These are phyloP conservation scores for Coemansia sp. DNA, from an alignment of 192 early-diverging fungal genomes.

Conservation along the genomic window DNA sequence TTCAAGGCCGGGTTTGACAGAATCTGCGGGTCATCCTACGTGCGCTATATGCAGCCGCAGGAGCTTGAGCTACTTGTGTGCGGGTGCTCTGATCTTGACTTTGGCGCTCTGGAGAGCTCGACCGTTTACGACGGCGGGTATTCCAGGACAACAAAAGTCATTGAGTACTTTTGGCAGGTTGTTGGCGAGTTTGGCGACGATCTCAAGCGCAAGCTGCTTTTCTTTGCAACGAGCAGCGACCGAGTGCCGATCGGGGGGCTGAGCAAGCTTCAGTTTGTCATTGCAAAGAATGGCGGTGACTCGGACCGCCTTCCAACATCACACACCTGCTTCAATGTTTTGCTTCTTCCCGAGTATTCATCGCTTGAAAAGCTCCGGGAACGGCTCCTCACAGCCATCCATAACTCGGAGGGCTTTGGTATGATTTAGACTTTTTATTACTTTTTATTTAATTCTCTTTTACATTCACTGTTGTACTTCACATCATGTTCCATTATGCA, in stretches of 20 bases:
- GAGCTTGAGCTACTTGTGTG: slow-evolving; percentile 89
- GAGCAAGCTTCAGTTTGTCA: slow-evolving; percentile 80
- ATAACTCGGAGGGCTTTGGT: slow-evolving; percentile 80
- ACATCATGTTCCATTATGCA: not conserved
- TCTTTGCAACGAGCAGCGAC: slow-evolving; percentile 91
- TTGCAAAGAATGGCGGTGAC: slow-evolving; percentile 83
- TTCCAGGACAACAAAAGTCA: slow-evolving; percentile 61
- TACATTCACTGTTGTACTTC: not conserved
- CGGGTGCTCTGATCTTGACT: slow-evolving; percentile 82
- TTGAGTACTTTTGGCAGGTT: slow-evolving; percentile 84
- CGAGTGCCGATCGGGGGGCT: slow-evolving; percentile 87
- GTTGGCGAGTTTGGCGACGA: slow-evolving; percentile 80
- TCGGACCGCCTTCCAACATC: slow-evolving; percentile 86
- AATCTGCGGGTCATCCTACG: slow-evolving; percentile 49
- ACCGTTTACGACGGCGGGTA: slow-evolving; percentile 89
- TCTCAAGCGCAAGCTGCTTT: slow-evolving; percentile 82
- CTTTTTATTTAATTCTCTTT: not conserved
- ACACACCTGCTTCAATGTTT: slow-evolving; percentile 91
- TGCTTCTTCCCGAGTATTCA: slow-evolving; percentile 82
- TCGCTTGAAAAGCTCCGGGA: slow-evolving; percentile 76
- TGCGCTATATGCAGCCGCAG: slow-evolving; percentile 77
- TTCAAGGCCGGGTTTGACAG: slow-evolving; percentile 80
- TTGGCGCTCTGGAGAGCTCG: slow-evolving; percentile 72
- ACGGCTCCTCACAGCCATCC: slow-evolving; percentile 75
- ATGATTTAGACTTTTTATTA: slow-evolving; percentile 57